phyloP scores from a whole-genome alignment of 768 basidiomycete genomes.

The Tricholoma bakamatsutake region DNA sequence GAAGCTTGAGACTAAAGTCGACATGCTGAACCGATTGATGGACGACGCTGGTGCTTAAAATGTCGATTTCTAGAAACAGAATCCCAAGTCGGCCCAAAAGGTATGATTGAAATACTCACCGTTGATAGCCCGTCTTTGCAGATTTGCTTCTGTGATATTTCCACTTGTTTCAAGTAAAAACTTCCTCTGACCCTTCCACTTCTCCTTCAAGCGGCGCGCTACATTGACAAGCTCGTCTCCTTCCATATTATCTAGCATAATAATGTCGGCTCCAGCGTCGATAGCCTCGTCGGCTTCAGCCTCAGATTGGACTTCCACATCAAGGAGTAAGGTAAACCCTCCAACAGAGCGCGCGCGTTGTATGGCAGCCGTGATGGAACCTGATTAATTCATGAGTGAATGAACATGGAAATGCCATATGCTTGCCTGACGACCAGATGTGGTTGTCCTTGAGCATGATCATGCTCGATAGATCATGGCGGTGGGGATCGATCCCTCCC shows the following conservation, averaged over 20 bases:
- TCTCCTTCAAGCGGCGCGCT: conserved; percentile 66
- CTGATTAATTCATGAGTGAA: conserved; percentile 29
- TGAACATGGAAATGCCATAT: neutral
- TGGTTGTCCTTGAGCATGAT: conserved; percentile 99
- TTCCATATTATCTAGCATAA: conserved; percentile 95
- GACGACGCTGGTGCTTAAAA: conserved; percentile 84
- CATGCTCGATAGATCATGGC: conserved; percentile 97
- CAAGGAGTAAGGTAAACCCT: conserved; percentile 86
- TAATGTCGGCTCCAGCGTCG: conserved; percentile 87
- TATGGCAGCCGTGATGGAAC: conserved; percentile 89
- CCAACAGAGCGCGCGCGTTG: conserved; percentile 81
- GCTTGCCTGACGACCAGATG: conserved; percentile 89
- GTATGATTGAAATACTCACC: conserved; percentile 43
- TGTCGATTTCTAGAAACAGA: conserved; percentile 73
- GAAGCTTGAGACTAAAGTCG: conserved; percentile 96
- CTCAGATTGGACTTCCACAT: conserved; percentile 88
- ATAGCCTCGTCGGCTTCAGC: conserved; percentile 97
- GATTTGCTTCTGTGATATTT: conserved; percentile 85
- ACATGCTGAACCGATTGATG: conserved; percentile 93
- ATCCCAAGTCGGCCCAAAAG: neutral
- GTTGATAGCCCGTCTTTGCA: conserved; percentile 74
- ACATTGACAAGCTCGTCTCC: conserved; percentile 64
- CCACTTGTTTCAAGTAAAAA: conserved; percentile 94
- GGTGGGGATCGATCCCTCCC: conserved; percentile 92
- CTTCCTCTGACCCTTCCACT: conserved; percentile 75